Percentiles rank a stretch among this genome's conserved stretches.
These are phyloP conservation scores for Domatiomyces globalis DNA, from an alignment of 2,329 filamentous ascomycete genomes.

Conservation along the genomic window DNA sequence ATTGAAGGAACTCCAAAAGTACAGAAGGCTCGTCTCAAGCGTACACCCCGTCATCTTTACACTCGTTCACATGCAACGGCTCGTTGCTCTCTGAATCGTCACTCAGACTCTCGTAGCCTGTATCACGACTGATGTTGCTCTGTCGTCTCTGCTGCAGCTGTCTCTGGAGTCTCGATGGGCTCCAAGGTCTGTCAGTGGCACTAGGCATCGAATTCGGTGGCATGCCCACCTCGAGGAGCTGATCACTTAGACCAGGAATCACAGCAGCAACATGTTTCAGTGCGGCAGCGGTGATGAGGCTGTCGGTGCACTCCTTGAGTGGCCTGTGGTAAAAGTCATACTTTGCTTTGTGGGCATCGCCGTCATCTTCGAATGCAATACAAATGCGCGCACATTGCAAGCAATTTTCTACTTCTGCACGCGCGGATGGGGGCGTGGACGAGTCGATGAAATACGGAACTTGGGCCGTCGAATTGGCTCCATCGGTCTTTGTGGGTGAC, in stretches of 20 bases:
- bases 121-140: slow-evolving; percentile 26
- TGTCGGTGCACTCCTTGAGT: slow-evolving; percentile 18
- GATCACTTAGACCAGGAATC: slow-evolving; percentile 7
- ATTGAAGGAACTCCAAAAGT: not conserved
- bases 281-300: slow-evolving; percentile 10
- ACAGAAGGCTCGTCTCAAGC: not conserved
- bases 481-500: not conserved
- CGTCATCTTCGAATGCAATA: slow-evolving; percentile 33
- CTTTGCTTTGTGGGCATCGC: slow-evolving; percentile 18
- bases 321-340: slow-evolving; percentile 22
- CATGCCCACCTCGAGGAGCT: slow-evolving; percentile 6
- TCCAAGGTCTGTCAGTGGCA: not conserved
- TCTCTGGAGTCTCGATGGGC: not conserved
- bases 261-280: slow-evolving; percentile 12
- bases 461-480: slow-evolving; percentile 4
- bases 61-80: not conserved
- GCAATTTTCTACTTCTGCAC: slow-evolving; percentile 42
- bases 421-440: slow-evolving; percentile 36
- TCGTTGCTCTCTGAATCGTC: not conserved
- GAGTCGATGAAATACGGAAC: slow-evolving; percentile 37
- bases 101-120: slow-evolving; percentile 25
- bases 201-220: slow-evolving; percentile 17
- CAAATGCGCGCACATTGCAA: slow-evolving; percentile 47
- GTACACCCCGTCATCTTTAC: not conserved
- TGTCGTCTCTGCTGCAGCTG: slow-evolving; percentile 12